A percentile compares a stretch with the other conserved stretches of the same genome.
These are phyloP conservation scores for Penicillium sp. DNA, from an alignment of 2,329 filamentous ascomycete genomes.

Conservation along the genomic window DNA sequence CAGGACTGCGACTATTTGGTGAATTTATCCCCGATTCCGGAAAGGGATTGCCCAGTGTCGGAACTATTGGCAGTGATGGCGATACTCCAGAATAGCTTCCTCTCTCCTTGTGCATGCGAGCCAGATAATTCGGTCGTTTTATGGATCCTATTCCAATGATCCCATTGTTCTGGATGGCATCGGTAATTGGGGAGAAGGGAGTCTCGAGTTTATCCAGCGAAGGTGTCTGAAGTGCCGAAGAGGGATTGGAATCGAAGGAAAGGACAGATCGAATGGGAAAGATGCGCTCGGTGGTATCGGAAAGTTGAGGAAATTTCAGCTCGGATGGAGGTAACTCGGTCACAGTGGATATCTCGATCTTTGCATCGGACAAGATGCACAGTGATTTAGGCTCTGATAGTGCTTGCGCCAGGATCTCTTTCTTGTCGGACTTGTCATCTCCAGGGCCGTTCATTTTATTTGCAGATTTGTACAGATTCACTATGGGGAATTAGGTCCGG, in stretches of 20 bases:
- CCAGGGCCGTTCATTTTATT: slow-evolving; percentile 8
- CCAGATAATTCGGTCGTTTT: slow-evolving; percentile 1
- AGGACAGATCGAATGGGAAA: slow-evolving; percentile 75
- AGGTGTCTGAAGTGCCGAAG: slow-evolving; percentile 24
- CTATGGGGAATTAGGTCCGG: too few relatives aligned
- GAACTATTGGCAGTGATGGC: neutral
- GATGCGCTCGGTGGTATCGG: slow-evolving; percentile 56
- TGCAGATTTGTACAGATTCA: neutral
- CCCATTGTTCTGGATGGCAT: slow-evolving; percentile 5
- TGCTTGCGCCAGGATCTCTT: slow-evolving; percentile 6
- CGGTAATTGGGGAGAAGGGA: slow-evolving; percentile 17
- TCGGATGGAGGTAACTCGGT: slow-evolving; percentile 14
- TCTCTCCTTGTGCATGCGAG: slow-evolving; percentile 8
- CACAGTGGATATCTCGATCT: slow-evolving; percentile 14
- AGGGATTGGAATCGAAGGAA: slow-evolving; percentile 56
- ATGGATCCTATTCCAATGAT: neutral
- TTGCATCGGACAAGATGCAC: slow-evolving; percentile 20
- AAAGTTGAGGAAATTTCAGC: slow-evolving; percentile 26
- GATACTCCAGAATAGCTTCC: neutral
- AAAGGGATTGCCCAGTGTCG: neutral
- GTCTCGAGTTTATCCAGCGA: slow-evolving; percentile 21
- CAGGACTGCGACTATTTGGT: neutral
- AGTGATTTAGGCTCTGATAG: slow-evolving; percentile 19
- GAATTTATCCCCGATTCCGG: neutral
- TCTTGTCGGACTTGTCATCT: neutral